Evolutionary conservation across 129 eudicot genomes (phyloP).

Genomic region (Tagetes erecta): DNA sequence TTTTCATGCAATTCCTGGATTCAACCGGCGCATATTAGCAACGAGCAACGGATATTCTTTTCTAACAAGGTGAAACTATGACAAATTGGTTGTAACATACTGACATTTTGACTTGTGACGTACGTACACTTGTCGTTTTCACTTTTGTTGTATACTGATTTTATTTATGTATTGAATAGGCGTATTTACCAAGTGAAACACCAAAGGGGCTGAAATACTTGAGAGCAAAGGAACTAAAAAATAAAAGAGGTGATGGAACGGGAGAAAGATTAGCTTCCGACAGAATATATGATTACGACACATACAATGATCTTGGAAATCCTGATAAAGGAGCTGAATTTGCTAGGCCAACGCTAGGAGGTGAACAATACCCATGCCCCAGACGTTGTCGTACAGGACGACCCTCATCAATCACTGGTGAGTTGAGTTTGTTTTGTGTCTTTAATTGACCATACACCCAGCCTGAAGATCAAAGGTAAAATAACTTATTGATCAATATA

Average conservation of each 20-base stretch:
- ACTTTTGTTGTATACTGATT: neutral
- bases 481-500: neutral
- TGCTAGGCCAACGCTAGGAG: conserved; percentile 55
- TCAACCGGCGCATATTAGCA: conserved; percentile 60
- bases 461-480: no score
- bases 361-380: conserved; percentile 56
- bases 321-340: conserved; percentile 51
- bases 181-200: conserved; percentile 69
- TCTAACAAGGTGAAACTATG: conserved; percentile 60
- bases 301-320: conserved; percentile 20
- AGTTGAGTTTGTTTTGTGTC: neutral
- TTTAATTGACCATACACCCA: no score
- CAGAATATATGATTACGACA: neutral
- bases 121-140: no score
- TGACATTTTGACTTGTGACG: no score
- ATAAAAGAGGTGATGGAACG: neutral
- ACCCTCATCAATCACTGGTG: conserved; percentile 57
- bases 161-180: conserved; percentile 38
- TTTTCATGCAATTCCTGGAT: conserved; percentile 7
- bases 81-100: no score
- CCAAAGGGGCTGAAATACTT: conserved; percentile 64
- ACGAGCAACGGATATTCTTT: conserved; percentile 61
- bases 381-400: conserved; percentile 87
- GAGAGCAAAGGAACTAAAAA: neutral
- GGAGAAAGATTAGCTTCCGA: neutral